Conservation (phyloP, 2,329 filamentous ascomycete species). For the Gnomoniopsis smithogilvyi region DNA sequence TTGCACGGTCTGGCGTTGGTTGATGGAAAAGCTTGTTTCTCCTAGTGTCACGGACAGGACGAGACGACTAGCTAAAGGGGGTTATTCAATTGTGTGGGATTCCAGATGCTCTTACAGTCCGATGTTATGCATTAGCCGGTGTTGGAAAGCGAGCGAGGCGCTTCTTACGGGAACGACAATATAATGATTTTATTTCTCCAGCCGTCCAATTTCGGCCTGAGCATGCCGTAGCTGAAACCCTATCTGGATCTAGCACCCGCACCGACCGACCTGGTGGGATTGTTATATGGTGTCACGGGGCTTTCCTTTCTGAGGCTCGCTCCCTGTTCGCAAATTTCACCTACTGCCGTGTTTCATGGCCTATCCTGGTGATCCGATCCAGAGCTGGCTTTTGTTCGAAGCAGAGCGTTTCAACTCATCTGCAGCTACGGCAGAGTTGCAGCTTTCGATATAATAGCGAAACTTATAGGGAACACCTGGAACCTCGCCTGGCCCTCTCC, state of each 20-base stretch:
- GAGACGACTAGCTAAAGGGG: background rate
- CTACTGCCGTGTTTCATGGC: background rate
- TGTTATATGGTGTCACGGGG: background rate
- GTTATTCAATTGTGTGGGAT: too few relatives aligned
- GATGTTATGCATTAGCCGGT: background rate
- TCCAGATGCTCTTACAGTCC: background rate
- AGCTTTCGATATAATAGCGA: too few relatives aligned
- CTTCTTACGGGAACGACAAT: background rate
- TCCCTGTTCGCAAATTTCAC: background rate
- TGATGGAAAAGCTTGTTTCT: constrained; percentile 7
- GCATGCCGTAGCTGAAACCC: too few relatives aligned
- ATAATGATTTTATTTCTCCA: background rate
- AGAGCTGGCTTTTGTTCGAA: background rate
- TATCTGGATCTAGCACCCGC: background rate
- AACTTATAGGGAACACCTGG: too few relatives aligned
- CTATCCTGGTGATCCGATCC: background rate
- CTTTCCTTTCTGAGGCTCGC: background rate
- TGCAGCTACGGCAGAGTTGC: too few relatives aligned
- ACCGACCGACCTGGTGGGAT: background rate
- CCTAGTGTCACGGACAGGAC: background rate
- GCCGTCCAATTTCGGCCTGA: too few relatives aligned
- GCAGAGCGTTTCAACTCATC: background rate
- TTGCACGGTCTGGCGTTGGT: background rate
- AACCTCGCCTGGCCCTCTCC: too few relatives aligned
- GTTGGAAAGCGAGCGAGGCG: too few relatives aligned